Evolutionary conservation across 1,139 yeast genomes (phyloP).

Genomic region (Saccharomyces hybrid): DNA sequence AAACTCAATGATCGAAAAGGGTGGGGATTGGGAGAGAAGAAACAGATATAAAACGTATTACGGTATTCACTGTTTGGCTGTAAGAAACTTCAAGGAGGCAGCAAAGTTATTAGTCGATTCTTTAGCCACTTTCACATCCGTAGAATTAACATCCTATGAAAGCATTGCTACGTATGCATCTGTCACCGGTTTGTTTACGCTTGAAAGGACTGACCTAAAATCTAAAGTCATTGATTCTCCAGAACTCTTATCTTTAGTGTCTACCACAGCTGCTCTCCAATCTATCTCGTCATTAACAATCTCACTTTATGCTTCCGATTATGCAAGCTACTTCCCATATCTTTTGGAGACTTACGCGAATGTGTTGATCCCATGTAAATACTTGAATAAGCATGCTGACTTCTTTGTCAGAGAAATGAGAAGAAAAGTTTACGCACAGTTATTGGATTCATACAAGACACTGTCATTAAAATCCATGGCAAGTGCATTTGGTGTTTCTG

Average conservation of each 20-base stretch:
- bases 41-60: slow-evolving; percentile 87
- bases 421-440: slow-evolving; percentile 89
- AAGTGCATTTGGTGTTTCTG: slow-evolving; percentile 78
- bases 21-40: slow-evolving; percentile 99
- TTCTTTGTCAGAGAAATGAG: slow-evolving; percentile 88
- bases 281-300: slow-evolving; percentile 81
- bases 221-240: slow-evolving; percentile 86
- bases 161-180: slow-evolving; percentile 86
- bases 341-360: slow-evolving; percentile 73
- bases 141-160: slow-evolving; percentile 84
- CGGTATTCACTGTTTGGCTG: slow-evolving; percentile 80
- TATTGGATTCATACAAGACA: slow-evolving; percentile 89
- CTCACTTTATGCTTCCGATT: slow-evolving; percentile 84
- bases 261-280: slow-evolving; percentile 64
- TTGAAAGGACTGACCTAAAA: slow-evolving; percentile 81
- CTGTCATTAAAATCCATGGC: slow-evolving; percentile 91
- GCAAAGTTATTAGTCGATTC: slow-evolving; percentile 80
- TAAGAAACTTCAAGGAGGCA: slow-evolving; percentile 80
- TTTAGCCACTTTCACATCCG: slow-evolving; percentile 92
- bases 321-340: slow-evolving; percentile 69
- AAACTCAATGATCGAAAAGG: slow-evolving; percentile 74
- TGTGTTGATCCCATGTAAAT: slow-evolving; percentile 66
- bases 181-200: slow-evolving; percentile 72
- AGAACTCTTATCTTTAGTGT: slow-evolving; percentile 74
- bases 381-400: slow-evolving; percentile 69